Percentiles rank a stretch among this genome's conserved stretches.
phyloP scores from a whole-genome alignment of 371 early-diverging fungal species.

The Haplosporangium sp. region DNA sequence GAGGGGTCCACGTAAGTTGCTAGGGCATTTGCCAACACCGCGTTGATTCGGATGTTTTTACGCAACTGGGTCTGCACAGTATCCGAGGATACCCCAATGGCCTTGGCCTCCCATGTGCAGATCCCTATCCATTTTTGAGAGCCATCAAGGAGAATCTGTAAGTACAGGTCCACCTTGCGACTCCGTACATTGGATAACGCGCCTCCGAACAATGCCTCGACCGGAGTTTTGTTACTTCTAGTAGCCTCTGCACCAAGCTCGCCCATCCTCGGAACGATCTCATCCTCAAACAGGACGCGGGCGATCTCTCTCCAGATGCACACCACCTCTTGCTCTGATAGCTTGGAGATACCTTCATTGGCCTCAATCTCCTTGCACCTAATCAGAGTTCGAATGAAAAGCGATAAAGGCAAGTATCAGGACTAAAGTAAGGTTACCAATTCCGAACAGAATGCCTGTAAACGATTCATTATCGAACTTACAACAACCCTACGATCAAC shows the following conservation, averaged over 20 bases:
- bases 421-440: not conserved
- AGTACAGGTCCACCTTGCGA: not conserved
- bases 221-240: not conserved
- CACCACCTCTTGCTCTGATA: not conserved
- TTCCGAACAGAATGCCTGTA: not conserved
- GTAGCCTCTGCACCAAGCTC: constrained; percentile 1
- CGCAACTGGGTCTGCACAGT: not conserved
- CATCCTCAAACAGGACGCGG: not conserved
- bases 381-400: not conserved
- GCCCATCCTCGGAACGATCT: not conserved
- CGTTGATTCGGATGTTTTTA: not conserved
- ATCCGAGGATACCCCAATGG: not conserved
- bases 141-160: not conserved
- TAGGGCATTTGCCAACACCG: not conserved
- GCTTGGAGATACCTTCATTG: not conserved
- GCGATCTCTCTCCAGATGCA: not conserved
- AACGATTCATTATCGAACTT: not conserved
- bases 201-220: not conserved
- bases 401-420: not conserved
- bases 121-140: not conserved
- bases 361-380: constrained; percentile 1
- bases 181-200: not conserved
- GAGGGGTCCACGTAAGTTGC: not conserved
- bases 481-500: not conserved
- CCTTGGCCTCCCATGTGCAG: constrained; percentile 1